A percentile compares a stretch with the other conserved stretches of the same genome.
These are phyloP conservation scores for Botrytis hyacinthi DNA, from an alignment of 2,329 filamentous ascomycete species.

Conservation along the genomic window DNA sequence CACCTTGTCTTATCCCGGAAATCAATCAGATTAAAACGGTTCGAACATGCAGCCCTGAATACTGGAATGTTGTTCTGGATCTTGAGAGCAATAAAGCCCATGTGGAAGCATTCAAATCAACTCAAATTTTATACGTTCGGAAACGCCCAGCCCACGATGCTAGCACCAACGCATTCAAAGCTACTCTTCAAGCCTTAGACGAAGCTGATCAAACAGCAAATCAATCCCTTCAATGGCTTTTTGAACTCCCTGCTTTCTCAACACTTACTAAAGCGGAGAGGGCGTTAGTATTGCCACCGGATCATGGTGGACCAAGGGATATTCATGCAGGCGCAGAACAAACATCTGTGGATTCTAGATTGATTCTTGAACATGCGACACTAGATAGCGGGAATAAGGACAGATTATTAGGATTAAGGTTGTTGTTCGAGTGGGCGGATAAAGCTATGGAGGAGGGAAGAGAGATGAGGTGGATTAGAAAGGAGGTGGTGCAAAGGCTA, in stretches of 20 bases:
- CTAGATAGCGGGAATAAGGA: constrained; percentile 51
- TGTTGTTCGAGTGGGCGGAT: constrained; percentile 68
- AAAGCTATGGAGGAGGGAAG: constrained; percentile 42
- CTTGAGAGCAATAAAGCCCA: constrained; percentile 57
- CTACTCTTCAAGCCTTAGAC: constrained; percentile 62
- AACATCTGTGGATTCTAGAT: constrained; percentile 60
- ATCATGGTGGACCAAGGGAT: constrained; percentile 42
- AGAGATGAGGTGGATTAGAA: constrained; percentile 52
- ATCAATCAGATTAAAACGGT: constrained; percentile 49
- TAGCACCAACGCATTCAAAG: constrained; percentile 58
- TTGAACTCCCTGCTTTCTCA: constrained; percentile 54
- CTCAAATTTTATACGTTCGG: constrained; percentile 63
- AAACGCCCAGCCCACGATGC: constrained; percentile 56
- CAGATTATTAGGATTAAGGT: constrained; percentile 58
- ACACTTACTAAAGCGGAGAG: constrained; percentile 57
- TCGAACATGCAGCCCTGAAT: constrained; percentile 52
- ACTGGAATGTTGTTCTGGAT: constrained; percentile 69
- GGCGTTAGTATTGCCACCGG: constrained; percentile 49
- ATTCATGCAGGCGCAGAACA: constrained; percentile 51
- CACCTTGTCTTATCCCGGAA: constrained; percentile 46
- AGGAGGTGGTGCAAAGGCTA: constrained; percentile 54
- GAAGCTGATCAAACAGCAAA: constrained; percentile 50
- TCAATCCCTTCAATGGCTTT: constrained; percentile 61
- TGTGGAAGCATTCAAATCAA: constrained; percentile 54
- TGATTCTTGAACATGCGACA: constrained; percentile 54